Percentiles rank a stretch among this genome's conserved stretches.
These are phyloP conservation scores for Pterulicium gracile DNA, from an alignment of 1,284 basidiomycete species.

Conservation along the genomic window DNA sequence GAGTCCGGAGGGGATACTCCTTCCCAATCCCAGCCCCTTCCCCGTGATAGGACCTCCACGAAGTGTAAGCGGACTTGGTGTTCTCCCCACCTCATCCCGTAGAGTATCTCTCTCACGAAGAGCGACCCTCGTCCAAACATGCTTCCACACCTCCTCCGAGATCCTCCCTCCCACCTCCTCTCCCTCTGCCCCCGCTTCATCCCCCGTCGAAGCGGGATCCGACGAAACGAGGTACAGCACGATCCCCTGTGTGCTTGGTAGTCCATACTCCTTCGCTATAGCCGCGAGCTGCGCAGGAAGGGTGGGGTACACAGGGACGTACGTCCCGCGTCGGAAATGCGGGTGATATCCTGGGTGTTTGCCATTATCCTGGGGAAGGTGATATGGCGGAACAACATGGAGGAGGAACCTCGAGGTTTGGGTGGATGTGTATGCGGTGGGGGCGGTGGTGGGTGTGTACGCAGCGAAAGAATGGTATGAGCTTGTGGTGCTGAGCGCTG, in stretches of 20 bases:
- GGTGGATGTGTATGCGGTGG: slow-evolving; percentile 21
- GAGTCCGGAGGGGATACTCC: slow-evolving; percentile 42
- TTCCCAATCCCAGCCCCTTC: too few species aligned
- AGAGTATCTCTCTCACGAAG: not conserved
- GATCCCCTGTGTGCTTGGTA: slow-evolving; percentile 71
- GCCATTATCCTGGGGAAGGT: slow-evolving; percentile 51
- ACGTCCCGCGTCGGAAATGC: slow-evolving; percentile 65
- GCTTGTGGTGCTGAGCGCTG: slow-evolving; percentile 9
- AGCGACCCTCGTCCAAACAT: slow-evolving; percentile 66
- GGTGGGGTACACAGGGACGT: slow-evolving; percentile 63
- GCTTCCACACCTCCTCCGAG: slow-evolving; percentile 76
- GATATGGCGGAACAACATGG: slow-evolving; percentile 63
- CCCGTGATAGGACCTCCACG: slow-evolving; percentile 26
- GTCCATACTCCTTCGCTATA: slow-evolving; percentile 81
- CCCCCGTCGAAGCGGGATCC: slow-evolving; percentile 11
- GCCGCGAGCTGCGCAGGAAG: slow-evolving; percentile 62
- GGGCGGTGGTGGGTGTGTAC: slow-evolving; percentile 22
- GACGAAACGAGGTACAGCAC: slow-evolving; percentile 62
- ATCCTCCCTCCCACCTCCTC: slow-evolving; percentile 63
- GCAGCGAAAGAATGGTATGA: too few species aligned
- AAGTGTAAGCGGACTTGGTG: slow-evolving; percentile 8
- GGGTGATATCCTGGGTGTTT: slow-evolving; percentile 71
- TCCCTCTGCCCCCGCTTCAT: slow-evolving; percentile 15
- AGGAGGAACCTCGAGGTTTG: slow-evolving; percentile 60
- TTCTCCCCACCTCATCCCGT: not conserved